A percentile compares a stretch with the other conserved stretches of the same genome.
Conservation (phyloP, 2,329 filamentous ascomycete genomes). For the Penicillium sp. region DNA sequence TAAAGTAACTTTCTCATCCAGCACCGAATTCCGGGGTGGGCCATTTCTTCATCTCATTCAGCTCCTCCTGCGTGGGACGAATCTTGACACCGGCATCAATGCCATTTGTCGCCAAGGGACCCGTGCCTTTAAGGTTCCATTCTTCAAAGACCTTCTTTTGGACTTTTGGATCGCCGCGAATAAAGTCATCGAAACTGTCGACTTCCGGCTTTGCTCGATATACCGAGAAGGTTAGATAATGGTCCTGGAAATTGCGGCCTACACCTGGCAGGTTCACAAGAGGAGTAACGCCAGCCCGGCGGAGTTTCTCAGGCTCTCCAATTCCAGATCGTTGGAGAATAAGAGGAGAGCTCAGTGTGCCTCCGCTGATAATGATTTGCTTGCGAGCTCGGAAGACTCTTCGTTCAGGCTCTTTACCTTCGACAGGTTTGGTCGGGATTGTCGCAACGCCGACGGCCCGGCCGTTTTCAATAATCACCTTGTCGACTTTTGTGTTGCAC, state of each 20-base stretch:
- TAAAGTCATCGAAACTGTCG: conserved; percentile 76
- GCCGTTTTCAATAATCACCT: conserved; percentile 67
- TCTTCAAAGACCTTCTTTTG: conserved; percentile 70
- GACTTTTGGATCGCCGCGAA: conserved; percentile 63
- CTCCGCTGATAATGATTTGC: conserved; percentile 67
- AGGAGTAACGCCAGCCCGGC: conserved; percentile 61
- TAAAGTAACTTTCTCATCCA: conserved; percentile 77
- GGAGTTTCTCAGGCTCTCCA: conserved; percentile 66
- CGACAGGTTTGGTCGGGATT: conserved; percentile 63
- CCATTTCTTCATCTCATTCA: conserved; percentile 64
- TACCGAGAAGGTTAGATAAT: conserved; percentile 65
- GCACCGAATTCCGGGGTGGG: conserved; percentile 63
- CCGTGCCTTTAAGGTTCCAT: conserved; percentile 74
- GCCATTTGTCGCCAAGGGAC: conserved; percentile 69
- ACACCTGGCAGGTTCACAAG: conserved; percentile 67
- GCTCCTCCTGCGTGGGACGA: conserved; percentile 62
- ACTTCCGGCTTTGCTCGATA: conserved; percentile 68
- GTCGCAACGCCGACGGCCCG: conserved; percentile 66
- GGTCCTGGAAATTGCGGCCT: conserved; percentile 70
- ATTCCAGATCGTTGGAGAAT: conserved; percentile 72
- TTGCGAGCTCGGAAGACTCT: conserved; percentile 63
- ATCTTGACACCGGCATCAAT: conserved; percentile 77
- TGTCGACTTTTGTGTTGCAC: conserved; percentile 72
- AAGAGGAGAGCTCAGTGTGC: conserved; percentile 66
- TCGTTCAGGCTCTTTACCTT: conserved; percentile 48